Evolutionary conservation across 768 basidiomycete genomes (phyloP).

Genomic region (Collybiopsis confluens): DNA sequence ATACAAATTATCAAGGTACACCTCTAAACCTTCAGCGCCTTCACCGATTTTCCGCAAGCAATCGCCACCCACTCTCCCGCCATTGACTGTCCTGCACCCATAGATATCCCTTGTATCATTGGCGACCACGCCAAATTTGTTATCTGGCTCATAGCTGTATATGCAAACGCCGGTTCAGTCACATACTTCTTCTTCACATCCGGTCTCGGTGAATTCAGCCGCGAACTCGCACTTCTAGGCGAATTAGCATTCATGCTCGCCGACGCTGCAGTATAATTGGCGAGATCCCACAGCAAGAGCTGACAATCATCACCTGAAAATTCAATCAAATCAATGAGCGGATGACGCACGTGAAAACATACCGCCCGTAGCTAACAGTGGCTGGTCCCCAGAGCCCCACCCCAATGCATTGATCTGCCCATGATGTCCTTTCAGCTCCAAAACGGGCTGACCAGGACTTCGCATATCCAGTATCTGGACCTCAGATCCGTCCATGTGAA

Average conservation of each 20-base stretch:
- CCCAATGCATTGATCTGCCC: slow-evolving; percentile 82
- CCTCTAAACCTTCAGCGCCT: slow-evolving; percentile 70
- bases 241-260: slow-evolving; percentile 43
- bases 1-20: neutral
- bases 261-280: slow-evolving; percentile 46
- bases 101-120: slow-evolving; percentile 69
- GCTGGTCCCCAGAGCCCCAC: slow-evolving; percentile 84
- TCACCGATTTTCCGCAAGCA: slow-evolving; percentile 77
- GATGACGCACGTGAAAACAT: slow-evolving; percentile 19
- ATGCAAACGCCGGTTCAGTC: slow-evolving; percentile 80
- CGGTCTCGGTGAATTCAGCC: slow-evolving; percentile 76
- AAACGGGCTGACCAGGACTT: slow-evolving; percentile 91
- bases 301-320: slow-evolving; percentile 90
- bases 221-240: slow-evolving; percentile 65
- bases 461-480: slow-evolving; percentile 96
- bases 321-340: slow-evolving; percentile 3
- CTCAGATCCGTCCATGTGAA: slow-evolving; percentile 89
- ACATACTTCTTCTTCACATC: slow-evolving; percentile 74
- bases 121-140: slow-evolving; percentile 90
- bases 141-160: slow-evolving; percentile 72
- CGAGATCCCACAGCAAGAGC: slow-evolving; percentile 89
- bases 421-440: slow-evolving; percentile 83
- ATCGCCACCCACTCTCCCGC: slow-evolving; percentile 87
- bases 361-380: slow-evolving; percentile 87
- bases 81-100: slow-evolving; percentile 71